These are phyloP conservation scores for Paxillus ammoniavirescens DNA, from an alignment of 768 basidiomycete species.

Conservation along the genomic window DNA sequence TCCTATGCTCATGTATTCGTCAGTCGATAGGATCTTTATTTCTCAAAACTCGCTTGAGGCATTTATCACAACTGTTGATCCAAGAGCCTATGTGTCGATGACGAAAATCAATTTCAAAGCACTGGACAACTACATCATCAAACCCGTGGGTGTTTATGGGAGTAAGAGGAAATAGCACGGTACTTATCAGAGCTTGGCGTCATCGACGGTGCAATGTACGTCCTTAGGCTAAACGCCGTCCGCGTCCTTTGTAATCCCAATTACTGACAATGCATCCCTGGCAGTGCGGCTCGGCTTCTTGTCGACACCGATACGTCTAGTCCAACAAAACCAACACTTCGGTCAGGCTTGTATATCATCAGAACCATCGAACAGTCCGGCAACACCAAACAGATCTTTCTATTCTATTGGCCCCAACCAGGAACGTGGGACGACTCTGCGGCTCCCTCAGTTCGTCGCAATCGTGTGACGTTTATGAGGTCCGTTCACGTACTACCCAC, in stretches of 20 bases:
- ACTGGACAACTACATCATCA: conserved; percentile 44
- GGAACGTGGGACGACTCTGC: conserved; percentile 57
- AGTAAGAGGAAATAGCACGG: conserved; percentile 48
- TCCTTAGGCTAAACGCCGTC: background rate
- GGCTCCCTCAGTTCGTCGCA: conserved; percentile 42
- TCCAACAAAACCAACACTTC: conserved; percentile 27
- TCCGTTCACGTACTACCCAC: conserved; percentile 20
- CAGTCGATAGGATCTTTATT: conserved; percentile 66
- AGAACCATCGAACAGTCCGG: conserved; percentile 7
- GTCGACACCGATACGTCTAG: background rate
- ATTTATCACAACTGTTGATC: conserved; percentile 47
- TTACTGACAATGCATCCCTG: background rate
- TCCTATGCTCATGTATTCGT: background rate
- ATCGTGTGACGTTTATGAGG: conserved; percentile 64
- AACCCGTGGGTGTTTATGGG: conserved; percentile 59
- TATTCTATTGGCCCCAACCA: conserved; percentile 63
- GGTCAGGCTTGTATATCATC: conserved; percentile 49
- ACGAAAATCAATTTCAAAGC: conserved; percentile 56
- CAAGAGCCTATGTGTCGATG: conserved; percentile 52
- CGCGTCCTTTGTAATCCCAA: too few relatives aligned
- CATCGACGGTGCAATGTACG: conserved; percentile 43
- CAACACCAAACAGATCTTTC: conserved; percentile 34
- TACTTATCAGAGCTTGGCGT: conserved; percentile 39
- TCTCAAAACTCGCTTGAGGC: conserved; percentile 45
- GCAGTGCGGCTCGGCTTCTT: conserved; percentile 8